Evolutionary conservation across 345 rosid genomes (phyloP).

Genomic region (Citrus mangshanensis): DNA sequence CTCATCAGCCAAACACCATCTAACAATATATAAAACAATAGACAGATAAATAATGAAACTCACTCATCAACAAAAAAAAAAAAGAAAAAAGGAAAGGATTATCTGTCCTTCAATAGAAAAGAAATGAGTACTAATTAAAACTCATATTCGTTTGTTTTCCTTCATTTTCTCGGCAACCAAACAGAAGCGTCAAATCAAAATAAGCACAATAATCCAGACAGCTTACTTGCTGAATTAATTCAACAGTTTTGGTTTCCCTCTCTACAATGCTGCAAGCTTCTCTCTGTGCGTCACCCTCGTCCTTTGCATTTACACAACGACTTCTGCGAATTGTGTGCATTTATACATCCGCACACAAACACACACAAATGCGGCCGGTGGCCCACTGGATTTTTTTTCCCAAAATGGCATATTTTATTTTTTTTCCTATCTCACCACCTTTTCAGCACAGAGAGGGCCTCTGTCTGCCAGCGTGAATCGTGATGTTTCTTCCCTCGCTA

Average conservation of each 20-base stretch:
- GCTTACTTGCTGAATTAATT: neutral
- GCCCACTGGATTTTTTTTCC: constrained; percentile 23
- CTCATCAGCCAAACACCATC: neutral
- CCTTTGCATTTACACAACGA: neutral
- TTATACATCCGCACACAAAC: neutral
- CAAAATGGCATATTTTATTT: constrained; percentile 4
- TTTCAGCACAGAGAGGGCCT: neutral
- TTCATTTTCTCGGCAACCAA: constrained; percentile 8
- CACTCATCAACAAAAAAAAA: too few relatives aligned
- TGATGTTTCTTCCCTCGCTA: neutral
- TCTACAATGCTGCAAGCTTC: neutral
- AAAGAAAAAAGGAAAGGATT: too few relatives aligned
- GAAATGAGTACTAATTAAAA: neutral
- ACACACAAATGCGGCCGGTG: neutral
- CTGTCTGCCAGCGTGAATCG: too few relatives aligned
- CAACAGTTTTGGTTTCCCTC: neutral
- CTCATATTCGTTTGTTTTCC: neutral
- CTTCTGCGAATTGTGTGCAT: neutral
- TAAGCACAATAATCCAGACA: neutral
- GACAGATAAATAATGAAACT: neutral
- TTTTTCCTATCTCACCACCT: neutral
- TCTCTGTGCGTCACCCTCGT: neutral
- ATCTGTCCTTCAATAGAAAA: neutral
- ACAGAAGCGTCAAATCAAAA: neutral
- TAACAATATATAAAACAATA: neutral